Base-by-base conservation (phyloP, 2,329 filamentous ascomycete species). In the Ophiostoma australiae region DNA sequence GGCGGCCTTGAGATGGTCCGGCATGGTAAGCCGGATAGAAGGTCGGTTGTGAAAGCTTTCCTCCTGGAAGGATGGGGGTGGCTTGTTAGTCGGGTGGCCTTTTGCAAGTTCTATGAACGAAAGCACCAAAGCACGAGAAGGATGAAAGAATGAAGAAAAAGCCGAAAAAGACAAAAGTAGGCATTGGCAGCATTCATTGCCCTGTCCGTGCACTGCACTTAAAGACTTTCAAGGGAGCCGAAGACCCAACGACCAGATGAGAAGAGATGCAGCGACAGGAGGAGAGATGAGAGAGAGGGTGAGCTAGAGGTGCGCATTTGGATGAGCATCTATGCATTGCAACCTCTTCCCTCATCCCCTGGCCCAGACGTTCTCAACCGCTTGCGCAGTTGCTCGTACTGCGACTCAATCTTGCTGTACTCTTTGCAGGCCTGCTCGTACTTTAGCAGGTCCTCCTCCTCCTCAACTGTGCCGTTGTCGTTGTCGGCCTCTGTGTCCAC, bases 1-100 rank as follows among this genome's bases (percentile, higher is more conserved):
- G 73, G 97, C 86, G 20, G 91, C 92, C 82, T 98, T 97, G 75
- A 99, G 85, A 74, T 91, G 88, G 78, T 98, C 95, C 0, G 95
- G 93, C 74, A 98, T 89, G 68, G 90, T 86, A 61, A 99, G 86
- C 76, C 93, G 92, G 76, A 99, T 90, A 23, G 93, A 92, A 27
- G 94, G 94, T 72, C 93, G 89, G 73, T 86, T 85, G 77, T 93
- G 88, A 78, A 97, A 99, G 4, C 86, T 84, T 73, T 98, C 95
- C 82, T 98, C 95, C 94, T 98, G 80, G 27, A 44, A 6, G 27
- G 7, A n/a, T 5, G 37, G 20, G 5, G 7, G 44, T 7, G 44
- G 20, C 20, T 48, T 1, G 52, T 58, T 58, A 58, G 52, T 17
- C 7, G 0, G 23, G 23, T 58, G n/a, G 8, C 7, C 52, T 48